Base-by-base conservation (phyloP, 2,329 filamentous ascomycete species). In the Tolypocladium tropicale region DNA sequence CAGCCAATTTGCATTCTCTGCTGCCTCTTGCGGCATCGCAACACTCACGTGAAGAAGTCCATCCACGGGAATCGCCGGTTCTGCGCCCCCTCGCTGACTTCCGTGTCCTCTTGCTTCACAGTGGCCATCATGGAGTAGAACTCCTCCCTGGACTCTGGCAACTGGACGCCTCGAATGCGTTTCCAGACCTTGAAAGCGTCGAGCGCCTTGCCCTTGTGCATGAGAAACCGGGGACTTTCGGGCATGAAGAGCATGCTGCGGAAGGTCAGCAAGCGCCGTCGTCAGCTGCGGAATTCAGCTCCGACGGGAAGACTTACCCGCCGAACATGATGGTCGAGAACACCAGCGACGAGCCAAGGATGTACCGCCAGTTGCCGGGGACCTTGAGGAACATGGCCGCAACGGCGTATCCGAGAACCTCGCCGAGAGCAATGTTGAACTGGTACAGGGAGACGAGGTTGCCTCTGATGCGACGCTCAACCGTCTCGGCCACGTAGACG, bases 361-460 rank as follows among this genome's bases (percentile, higher is more conserved):
- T 89, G 67, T 83, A 89, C 39, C 86, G 78, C 86, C 86, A 90
- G 72, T 85, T 85, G 18, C 86, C 86, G 0, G 73, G 70, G 2
- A 90, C 84, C n/a, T 75, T 78, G 59, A 89, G 74, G 69, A 90
- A 90, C 56, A 89, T 88, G 51, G 86, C 86, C 0, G 83, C 86
- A 1, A 89, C 80, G 6, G 83, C 86, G 58, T 89, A 89, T 2
- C 86, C 87, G 1, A 90, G 74, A 2, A 90, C 86, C 62, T 89
- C 86, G 32, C 86, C 86, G 0, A 90, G 76, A 0, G 87, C 87
- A 63, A 90, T 90, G 70, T 87, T 89, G 70, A 89, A 82, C 65
- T 90, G 87, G 67, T 89, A 90, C 0, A 89, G 74, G 0, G 85
- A 88, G 1, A 90, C 86, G 53, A 90, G 71, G 67, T 89, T 89